Evolutionary conservation across 2,329 filamentous ascomycete genomes (phyloP).

Genomic region (Talaromyces sp.): DNA sequence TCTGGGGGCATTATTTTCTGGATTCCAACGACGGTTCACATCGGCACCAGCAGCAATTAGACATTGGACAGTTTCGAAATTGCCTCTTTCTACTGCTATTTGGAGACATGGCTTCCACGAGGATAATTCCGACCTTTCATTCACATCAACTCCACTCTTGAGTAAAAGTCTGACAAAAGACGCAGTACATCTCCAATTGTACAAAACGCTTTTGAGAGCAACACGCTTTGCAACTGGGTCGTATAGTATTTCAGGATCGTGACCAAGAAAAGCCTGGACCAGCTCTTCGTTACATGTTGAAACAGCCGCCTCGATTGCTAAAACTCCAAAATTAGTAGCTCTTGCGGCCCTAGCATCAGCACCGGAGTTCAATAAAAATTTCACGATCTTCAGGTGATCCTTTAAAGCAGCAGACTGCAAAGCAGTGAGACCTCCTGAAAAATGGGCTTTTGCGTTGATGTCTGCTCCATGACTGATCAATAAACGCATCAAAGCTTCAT

Average conservation of each 20-base stretch:
- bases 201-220: conserved; percentile 7
- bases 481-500: conserved; percentile 11
- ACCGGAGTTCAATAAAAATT: conserved; percentile 14
- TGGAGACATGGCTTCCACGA: conserved; percentile 13
- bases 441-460: conserved; percentile 10
- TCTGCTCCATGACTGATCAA: conserved; percentile 15
- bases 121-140: background rate
- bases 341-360: conserved; percentile 14
- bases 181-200: conserved; percentile 11
- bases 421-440: conserved; percentile 3
- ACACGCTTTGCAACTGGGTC: background rate
- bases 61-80: conserved; percentile 15
- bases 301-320: conserved; percentile 13
- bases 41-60: conserved; percentile 16
- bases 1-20: conserved; percentile 2
- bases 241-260: conserved; percentile 13
- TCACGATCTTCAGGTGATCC: conserved; percentile 13
- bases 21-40: conserved; percentile 11
- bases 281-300: conserved; percentile 12
- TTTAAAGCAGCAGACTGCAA: conserved; percentile 12
- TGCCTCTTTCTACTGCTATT: conserved; percentile 10
- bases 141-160: conserved; percentile 12
- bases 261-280: conserved; percentile 13
- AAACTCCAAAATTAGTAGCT: conserved; percentile 5
- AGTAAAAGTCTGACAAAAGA: conserved; percentile 31